Base-by-base conservation (phyloP, 177 flowering plant genomes). In the Telopea speciosissima region DNA sequence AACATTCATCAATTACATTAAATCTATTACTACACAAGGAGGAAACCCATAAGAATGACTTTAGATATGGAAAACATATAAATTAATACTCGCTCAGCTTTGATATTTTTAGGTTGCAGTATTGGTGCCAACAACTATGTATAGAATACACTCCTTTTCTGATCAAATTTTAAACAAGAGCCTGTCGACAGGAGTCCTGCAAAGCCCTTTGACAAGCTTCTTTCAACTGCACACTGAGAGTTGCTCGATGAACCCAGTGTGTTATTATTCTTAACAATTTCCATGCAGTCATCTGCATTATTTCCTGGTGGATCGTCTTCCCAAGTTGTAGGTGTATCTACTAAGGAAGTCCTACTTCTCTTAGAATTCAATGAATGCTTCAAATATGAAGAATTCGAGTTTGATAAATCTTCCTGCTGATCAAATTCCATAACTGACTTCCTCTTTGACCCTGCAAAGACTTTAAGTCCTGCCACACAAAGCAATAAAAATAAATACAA, bases 221-320 rank as follows among this genome's bases (percentile, higher is more conserved):
- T 88, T 78, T 92, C 94, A 67, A 89, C 83, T 1, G 90, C 86
- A 85, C 96, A 92, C 8, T 81, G 85, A 17, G 86, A 85, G 62
- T 78, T 85, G 65, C 66, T 72, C 4, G 81, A 74, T 14, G 84
- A 72, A 71, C 75, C 69, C 42, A 74, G 24, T 2, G 77, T 72
- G 54, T 75, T 77, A 40, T 49, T 72, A 3, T 77, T 78, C 72
- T 78, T 85, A 42, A 63, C 74, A 6, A 49, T 67, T 26, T 81
- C 89, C 81, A 75, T 66, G 75, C 73, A 52, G 14, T 74, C 82
- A 62, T 73, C 79, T 0, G 67, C 24, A 14, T 74, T 82, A 63
- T 73, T 79, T 1, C 66, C 24, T 13, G 72, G 54, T 13, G 17
- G 17, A 49, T 68, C 69, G 49, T 74, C 73, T 59, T 72, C 85